Evolutionary conservation across 768 basidiomycete genomes (phyloP), one percentile per base, ranked within the genome.

Genomic region (Leucogyrophana mollusca): DNA sequence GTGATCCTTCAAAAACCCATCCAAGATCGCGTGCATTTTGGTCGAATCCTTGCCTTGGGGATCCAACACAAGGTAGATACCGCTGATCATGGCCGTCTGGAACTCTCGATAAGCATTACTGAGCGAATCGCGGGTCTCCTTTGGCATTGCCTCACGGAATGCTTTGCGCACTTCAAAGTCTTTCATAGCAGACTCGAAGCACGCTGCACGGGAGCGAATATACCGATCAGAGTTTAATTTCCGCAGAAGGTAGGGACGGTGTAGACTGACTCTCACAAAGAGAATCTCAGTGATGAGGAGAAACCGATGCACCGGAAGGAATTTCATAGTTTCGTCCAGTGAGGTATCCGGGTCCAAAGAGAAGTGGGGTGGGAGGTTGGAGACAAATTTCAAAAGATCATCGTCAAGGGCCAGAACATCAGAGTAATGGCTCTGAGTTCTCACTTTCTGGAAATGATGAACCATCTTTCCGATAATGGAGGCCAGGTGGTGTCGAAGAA

Each of bases 391-490:
- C 43, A 87, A 72, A 32, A 96, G 66, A 45, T 94, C 90, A 23
- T 91, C 90, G 56, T 96, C 94, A 22, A 96, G 74, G 1, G 76
- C 68, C 35, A 87, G 62, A 30, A 94, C 90, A 61, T 95, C 92
- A 21, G 82, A 77, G 64, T 95, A 95, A 56, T 88, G 88, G 46
- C 82, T 84, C 47, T 74, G 80, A 18, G 80, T 79, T 35, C 82
- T 78, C 25, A 94, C 82, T 68, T 87, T 85, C 62, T 95, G 94
- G 67, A 94, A 95, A 68, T 94, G 90, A 57, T 93, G 90, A 33
- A 91, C 90, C 59, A 96, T 91, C 24, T 83, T 84, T 13, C 92
- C 93, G 49, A 94, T 94, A 49, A 94, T 87, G 30, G 75, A 71
- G 23, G 91, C 89, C 16, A 96, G 75, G 24, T 82, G 79, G 56